A percentile compares a stretch with the other conserved stretches of the same genome.
Evolutionary conservation across 2,329 filamentous ascomycete genomes (phyloP).

Genomic region (Lithohypha guttulata): DNA sequence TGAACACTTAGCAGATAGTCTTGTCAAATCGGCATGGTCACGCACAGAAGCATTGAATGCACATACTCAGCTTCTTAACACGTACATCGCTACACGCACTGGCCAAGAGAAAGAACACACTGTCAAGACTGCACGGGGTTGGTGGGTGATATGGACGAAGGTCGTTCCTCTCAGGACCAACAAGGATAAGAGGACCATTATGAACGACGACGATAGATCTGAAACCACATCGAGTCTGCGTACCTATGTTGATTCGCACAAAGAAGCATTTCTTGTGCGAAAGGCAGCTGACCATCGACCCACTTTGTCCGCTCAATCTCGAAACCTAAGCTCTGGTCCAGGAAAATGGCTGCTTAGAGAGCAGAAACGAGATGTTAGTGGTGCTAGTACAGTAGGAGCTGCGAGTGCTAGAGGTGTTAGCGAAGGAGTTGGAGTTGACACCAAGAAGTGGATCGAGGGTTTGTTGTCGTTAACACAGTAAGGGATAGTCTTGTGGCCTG

Average conservation of each 20-base stretch:
- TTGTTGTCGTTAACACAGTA: slow-evolving; percentile 35
- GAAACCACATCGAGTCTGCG: background rate
- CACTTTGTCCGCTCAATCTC: slow-evolving; percentile 21
- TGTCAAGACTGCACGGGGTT: slow-evolving; percentile 52
- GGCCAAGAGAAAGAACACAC: slow-evolving; percentile 47
- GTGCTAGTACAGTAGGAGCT: slow-evolving; percentile 9
- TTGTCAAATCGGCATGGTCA: slow-evolving; percentile 15
- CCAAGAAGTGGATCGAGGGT: slow-evolving; percentile 37
- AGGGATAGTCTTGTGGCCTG: slow-evolving; percentile 9
- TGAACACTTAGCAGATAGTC: background rate
- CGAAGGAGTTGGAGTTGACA: slow-evolving; percentile 38
- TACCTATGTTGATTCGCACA: slow-evolving; percentile 11
- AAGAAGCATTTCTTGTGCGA: slow-evolving; percentile 38
- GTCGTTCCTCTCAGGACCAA: slow-evolving; percentile 6
- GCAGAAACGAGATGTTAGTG: slow-evolving; percentile 25
- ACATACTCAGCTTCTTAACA: slow-evolving; percentile 49
- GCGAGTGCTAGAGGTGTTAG: slow-evolving; percentile 19
- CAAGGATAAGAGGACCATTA: slow-evolving; percentile 1
- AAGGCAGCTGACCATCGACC: slow-evolving; percentile 32
- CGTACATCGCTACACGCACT: slow-evolving; percentile 41
- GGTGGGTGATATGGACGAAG: slow-evolving; percentile 58
- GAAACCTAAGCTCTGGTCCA: slow-evolving; percentile 18
- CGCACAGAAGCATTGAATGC: slow-evolving; percentile 52
- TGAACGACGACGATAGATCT: background rate
- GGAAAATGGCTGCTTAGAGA: slow-evolving; percentile 23